Evolutionary conservation across 371 early-diverging fungal genomes (phyloP), one percentile per base, ranked within the genome.

Genomic region (Sporodiniella umbellata): DNA sequence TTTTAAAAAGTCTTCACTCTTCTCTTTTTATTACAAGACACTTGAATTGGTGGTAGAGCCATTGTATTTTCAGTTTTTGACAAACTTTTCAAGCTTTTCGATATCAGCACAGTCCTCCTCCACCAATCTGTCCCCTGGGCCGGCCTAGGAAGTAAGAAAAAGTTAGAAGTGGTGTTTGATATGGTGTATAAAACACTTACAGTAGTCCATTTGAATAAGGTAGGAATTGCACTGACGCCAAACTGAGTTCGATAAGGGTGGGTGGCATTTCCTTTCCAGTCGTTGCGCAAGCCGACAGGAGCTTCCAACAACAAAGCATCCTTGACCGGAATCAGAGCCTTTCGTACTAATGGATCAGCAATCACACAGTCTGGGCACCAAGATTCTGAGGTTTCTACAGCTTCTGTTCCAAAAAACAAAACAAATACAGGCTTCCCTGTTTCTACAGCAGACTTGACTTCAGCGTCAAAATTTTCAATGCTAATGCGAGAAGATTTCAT

Each of bases 351-450:
- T 23, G 83, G 83, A 45, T 74, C 79, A n/a, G 80, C 80, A 62
- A 68, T 55, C 17, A 57, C 79, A 51, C 82, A 81, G 57, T 81
- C 82, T 33, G 80, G 80, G 60, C 83, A 83, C 83, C 83, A 83
- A 17, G 79, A 80, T 64, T 74, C 69, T 33, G 72, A 66, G 10
- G 79, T 80, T 43, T 68, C 70, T 8, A 64, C 51, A 2, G 35
- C 18, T 40, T 66, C 73, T 2, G 60, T 74, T 44, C 74, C 74
- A 53, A 72, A 75, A 51, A 75, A 75, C 22, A 72, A 40, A 10
- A 72, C 76, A 55, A 61, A 75, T 1, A 75, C 70, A 14, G 62
- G 53, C 30, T 64, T 64, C 22, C 60, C 54, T 0, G 56, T 46
- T 12, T 60, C 56, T 21, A 70, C 33, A 4, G 63, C 60, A 18